Conservation (phyloP, 352 stramenopile genomes). For the Globisporangium echinulatum region DNA sequence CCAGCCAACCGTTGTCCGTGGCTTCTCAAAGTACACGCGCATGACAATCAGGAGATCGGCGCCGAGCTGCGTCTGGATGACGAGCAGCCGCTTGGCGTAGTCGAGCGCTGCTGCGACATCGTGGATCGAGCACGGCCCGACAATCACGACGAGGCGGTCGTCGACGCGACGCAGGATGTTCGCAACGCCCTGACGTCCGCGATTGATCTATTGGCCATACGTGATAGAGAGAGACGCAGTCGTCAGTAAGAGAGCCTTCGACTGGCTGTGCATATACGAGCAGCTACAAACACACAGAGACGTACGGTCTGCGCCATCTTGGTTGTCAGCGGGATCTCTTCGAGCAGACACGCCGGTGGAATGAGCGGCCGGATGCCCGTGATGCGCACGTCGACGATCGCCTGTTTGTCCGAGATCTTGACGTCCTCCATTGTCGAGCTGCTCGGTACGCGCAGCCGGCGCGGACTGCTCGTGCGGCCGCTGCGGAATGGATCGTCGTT, state of each 20-base stretch:
- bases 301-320: slow-evolving; percentile 72
- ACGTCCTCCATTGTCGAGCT: slow-evolving; percentile 68
- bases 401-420: slow-evolving; percentile 80
- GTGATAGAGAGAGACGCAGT: not conserved
- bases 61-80: slow-evolving; percentile 63
- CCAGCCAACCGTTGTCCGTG: slow-evolving; percentile 85
- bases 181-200: slow-evolving; percentile 57
- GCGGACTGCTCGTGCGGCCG: slow-evolving; percentile 16
- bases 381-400: slow-evolving; percentile 85
- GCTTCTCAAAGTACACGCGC: slow-evolving; percentile 91
- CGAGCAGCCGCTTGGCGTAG: slow-evolving; percentile 67
- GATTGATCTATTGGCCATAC: slow-evolving; percentile 37
- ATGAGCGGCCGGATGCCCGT: slow-evolving; percentile 80
- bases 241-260: no score
- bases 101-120: slow-evolving; percentile 83
- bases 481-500: slow-evolving; percentile 11
- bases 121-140: slow-evolving; percentile 88
- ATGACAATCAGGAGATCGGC: slow-evolving; percentile 87
- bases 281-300: not conserved
- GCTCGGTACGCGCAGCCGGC: slow-evolving; percentile 57
- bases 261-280: not conserved
- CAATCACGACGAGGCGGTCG: slow-evolving; percentile 77
- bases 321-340: slow-evolving; percentile 75
- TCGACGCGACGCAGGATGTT: slow-evolving; percentile 79
- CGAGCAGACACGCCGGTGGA: slow-evolving; percentile 73